These are phyloP conservation scores for Trichoderma pleuroti DNA, from an alignment of 2,329 filamentous ascomycete genomes.

Conservation along the genomic window DNA sequence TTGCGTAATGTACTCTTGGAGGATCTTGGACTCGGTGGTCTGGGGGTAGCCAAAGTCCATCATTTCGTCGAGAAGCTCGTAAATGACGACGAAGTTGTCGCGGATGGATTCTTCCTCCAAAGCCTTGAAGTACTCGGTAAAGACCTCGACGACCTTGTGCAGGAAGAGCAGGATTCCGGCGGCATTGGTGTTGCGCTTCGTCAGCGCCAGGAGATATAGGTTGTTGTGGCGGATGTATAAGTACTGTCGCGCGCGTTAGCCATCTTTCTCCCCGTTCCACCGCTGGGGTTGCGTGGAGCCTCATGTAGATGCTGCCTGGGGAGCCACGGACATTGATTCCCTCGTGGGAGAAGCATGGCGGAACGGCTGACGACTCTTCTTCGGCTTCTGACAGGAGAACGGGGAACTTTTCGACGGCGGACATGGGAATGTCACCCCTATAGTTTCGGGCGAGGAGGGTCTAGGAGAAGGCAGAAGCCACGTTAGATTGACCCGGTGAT, in stretches of 20 bases:
- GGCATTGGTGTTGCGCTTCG: constrained; percentile 98
- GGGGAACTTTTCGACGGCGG: constrained; percentile 96
- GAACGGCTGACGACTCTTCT: constrained; percentile 96
- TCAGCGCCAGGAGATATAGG: constrained; percentile 94
- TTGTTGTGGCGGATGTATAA: constrained; percentile 99
- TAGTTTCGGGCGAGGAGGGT: constrained; percentile 98
- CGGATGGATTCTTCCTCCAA: constrained; percentile 97
- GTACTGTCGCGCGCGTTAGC: constrained; percentile 56
- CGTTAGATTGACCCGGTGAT: not conserved
- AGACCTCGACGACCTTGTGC: constrained; percentile 97
- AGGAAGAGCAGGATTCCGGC: constrained; percentile 97
- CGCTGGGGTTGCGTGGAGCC: not conserved
- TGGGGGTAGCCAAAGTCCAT: constrained; percentile 99
- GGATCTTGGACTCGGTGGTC: constrained; percentile 96
- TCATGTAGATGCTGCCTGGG: constrained; percentile 7
- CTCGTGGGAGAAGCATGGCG: constrained; percentile 96
- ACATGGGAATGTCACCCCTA: constrained; percentile 98
- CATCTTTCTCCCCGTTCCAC: not conserved
- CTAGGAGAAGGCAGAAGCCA: constrained; percentile 43
- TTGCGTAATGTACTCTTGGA: constrained; percentile 99
- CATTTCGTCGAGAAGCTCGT: constrained; percentile 98
- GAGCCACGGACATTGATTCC: constrained; percentile 80
- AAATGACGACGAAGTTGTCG: constrained; percentile 99
- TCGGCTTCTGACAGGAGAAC: constrained; percentile 94
- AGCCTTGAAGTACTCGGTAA: constrained; percentile 99